These are phyloP conservation scores for Penicillium silybi DNA, from an alignment of 495 filamentous ascomycete genomes.

Conservation along the genomic window DNA sequence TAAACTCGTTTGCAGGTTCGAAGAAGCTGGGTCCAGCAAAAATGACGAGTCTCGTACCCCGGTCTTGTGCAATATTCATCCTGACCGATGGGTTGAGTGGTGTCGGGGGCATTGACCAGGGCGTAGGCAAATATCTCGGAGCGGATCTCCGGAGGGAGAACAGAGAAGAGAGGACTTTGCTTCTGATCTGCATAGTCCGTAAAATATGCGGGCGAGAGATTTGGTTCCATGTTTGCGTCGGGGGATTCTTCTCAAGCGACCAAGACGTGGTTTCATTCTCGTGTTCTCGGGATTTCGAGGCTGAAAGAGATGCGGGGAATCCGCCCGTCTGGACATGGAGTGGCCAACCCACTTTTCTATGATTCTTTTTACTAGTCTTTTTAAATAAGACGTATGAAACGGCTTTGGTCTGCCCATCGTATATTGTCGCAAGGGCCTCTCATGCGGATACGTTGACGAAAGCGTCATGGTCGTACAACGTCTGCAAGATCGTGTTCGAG, in stretches of 20 bases:
- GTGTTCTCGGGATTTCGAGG: background rate
- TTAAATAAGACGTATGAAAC: no score
- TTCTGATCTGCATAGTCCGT: background rate
- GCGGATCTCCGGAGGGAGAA: constrained; percentile 27
- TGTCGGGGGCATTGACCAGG: constrained; percentile 19
- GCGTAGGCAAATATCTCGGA: constrained; percentile 23
- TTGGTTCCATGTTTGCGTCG: background rate
- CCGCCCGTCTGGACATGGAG: background rate
- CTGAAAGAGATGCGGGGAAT: background rate
- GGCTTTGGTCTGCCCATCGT: background rate
- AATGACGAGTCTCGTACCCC: constrained; percentile 17
- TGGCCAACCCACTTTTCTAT: background rate
- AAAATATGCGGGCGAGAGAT: background rate
- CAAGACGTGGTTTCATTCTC: background rate
- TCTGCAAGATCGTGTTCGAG: background rate
- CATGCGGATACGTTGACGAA: background rate
- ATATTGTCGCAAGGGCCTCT: background rate
- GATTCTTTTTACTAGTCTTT: background rate
- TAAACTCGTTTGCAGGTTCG: constrained; percentile 21
- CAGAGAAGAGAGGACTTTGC: constrained; percentile 7
- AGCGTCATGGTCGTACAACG: background rate
- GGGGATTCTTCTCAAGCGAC: background rate
- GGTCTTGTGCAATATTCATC: constrained; percentile 23
- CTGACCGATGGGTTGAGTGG: background rate
- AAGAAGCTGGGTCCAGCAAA: constrained; percentile 18